Percentiles rank a stretch among this genome's conserved stretches.
phyloP scores from a whole-genome alignment of 2,329 filamentous ascomycete genomes.

The Fusarium concolor region DNA sequence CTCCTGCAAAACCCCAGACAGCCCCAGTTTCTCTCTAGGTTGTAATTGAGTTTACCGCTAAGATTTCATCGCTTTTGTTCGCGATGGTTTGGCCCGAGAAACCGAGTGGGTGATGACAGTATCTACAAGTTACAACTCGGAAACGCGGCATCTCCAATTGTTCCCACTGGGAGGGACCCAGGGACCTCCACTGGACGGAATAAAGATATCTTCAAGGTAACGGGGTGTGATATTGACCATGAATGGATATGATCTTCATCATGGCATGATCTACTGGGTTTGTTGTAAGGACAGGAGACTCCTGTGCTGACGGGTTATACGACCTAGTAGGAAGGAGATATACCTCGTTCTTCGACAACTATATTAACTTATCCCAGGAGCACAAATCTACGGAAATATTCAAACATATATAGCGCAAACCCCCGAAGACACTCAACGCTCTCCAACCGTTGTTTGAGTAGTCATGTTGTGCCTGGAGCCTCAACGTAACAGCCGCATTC shows the following conservation, averaged over 20 bases:
- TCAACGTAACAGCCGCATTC: background rate
- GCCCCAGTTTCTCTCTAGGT: background rate
- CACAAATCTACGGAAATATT: too few species aligned
- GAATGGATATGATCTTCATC: conserved; percentile 11
- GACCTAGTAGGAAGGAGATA: background rate
- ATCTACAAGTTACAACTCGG: conserved; percentile 23
- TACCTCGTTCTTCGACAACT: background rate
- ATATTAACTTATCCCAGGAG: too few species aligned
- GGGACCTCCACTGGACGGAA: conserved; percentile 9
- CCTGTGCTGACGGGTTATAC: too few species aligned
- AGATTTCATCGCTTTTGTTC: background rate
- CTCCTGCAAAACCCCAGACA: background rate
- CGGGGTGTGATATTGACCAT: background rate
- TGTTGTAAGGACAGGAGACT: too few species aligned
- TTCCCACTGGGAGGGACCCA: conserved; percentile 7
- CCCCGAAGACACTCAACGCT: background rate
- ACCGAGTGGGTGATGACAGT: conserved; percentile 12
- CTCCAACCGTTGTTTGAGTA: background rate
- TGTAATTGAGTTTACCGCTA: background rate
- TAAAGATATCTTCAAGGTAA: background rate
- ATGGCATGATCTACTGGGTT: conserved; percentile 2
- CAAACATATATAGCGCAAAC: too few species aligned
- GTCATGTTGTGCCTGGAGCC: background rate
- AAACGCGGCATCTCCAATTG: conserved; percentile 18
- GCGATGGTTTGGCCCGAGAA: conserved; percentile 24